phyloP scores from a whole-genome alignment of 2,329 filamentous ascomycete species.

The Apiospora hydei region DNA sequence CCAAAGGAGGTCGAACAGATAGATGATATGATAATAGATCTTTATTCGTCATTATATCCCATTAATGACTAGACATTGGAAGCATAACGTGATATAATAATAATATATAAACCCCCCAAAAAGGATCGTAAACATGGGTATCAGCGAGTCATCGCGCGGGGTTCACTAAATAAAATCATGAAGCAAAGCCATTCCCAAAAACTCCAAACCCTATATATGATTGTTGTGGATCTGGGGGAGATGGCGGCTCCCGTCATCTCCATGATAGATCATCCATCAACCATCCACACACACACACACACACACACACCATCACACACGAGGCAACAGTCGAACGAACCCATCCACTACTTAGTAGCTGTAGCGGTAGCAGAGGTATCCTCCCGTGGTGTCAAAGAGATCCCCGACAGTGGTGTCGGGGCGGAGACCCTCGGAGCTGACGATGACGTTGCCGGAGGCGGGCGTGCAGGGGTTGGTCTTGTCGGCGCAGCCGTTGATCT shows the following conservation, averaged over 20 bases:
- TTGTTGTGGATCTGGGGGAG: neutral
- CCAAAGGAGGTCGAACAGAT: neutral
- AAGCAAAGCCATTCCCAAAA: neutral
- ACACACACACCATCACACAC: neutral
- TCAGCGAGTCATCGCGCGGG: neutral
- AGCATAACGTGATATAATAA: neutral
- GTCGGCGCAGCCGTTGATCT: slow-evolving; percentile 39
- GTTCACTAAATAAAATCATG: neutral
- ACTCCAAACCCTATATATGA: neutral
- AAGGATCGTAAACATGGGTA: slow-evolving; percentile 8
- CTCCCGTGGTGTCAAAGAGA: slow-evolving; percentile 40
- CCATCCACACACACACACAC: neutral
- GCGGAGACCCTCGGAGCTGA: slow-evolving; percentile 38
- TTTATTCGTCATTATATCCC: neutral
- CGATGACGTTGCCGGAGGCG: slow-evolving; percentile 37
- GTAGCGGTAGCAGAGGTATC: slow-evolving; percentile 42
- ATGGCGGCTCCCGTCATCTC: neutral
- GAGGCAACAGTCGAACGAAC: neutral
- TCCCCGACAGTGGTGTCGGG: slow-evolving; percentile 37
- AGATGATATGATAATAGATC: neutral
- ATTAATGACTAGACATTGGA: slow-evolving; percentile 22
- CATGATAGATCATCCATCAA: neutral
- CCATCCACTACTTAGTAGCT: slow-evolving; percentile 34
- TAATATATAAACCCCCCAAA: neutral
- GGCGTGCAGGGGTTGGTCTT: slow-evolving; percentile 37